phyloP scores from a whole-genome alignment of 1,284 basidiomycete genomes.

The Rhodotorula sp. region DNA sequence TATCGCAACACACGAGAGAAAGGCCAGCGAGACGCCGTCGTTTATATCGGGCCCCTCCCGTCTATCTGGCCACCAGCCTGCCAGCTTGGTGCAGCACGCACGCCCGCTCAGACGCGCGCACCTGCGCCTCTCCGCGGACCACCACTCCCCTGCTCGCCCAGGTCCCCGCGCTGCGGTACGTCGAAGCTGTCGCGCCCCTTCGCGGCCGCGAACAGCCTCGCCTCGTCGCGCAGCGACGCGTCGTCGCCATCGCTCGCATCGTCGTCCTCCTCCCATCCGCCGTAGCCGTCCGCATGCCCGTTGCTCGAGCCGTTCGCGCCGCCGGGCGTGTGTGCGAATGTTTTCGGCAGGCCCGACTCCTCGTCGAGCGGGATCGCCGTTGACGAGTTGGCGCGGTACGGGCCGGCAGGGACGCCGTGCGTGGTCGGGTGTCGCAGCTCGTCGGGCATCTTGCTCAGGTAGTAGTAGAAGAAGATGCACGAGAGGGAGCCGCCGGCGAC shows the following conservation, averaged over 20 bases:
- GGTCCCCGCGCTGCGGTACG: constrained; percentile 1
- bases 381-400: constrained; percentile 19
- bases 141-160: background rate
- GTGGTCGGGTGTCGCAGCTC: constrained; percentile 35
- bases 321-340: constrained; percentile 24
- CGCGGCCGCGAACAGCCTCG: background rate
- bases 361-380: constrained; percentile 32
- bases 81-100: too few relatives aligned
- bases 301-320: constrained; percentile 1
- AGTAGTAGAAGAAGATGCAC: constrained; percentile 81
- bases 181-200: constrained; percentile 17
- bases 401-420: constrained; percentile 5
- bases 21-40: background rate
- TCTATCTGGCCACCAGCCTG: background rate
- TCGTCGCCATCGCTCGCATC: constrained; percentile 1
- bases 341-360: constrained; percentile 25
- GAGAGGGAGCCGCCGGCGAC: constrained; percentile 90
- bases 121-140: background rate
- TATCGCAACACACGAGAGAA: background rate
- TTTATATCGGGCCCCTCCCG: background rate
- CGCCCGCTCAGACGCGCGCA: background rate
- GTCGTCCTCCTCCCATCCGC: constrained; percentile 39
- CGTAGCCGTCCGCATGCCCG: constrained; percentile 35
- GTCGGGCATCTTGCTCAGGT: constrained; percentile 49
- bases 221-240: constrained; percentile 3